A percentile compares a stretch with the other conserved stretches of the same genome.
Conservation (phyloP, 805 yeast genomes). For the Phaffomyces antillensis region DNA sequence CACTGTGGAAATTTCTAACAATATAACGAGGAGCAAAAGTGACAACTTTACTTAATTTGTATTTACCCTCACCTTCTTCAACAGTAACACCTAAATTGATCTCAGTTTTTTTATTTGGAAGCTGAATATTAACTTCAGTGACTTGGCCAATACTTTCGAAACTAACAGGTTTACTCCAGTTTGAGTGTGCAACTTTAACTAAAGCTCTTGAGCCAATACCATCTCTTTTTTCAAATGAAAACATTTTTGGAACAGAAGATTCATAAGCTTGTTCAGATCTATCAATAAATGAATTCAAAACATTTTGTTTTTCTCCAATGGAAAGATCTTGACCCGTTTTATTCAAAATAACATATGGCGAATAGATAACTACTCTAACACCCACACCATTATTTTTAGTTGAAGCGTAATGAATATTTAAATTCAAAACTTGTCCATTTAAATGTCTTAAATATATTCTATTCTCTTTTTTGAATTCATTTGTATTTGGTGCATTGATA, state of each 20-base stretch:
- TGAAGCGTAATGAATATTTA: constrained; percentile 57
- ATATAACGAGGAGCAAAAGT: constrained; percentile 80
- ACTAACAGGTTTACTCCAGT: constrained; percentile 66
- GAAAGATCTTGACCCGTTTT: constrained; percentile 63
- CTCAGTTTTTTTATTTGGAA: constrained; percentile 48
- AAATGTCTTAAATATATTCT: constrained; percentile 44
- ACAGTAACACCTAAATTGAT: constrained; percentile 69
- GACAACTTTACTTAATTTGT: constrained; percentile 67
- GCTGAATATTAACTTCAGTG: constrained; percentile 45
- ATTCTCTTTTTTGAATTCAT: constrained; percentile 51
- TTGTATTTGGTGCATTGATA: constrained; percentile 45
- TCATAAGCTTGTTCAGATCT: constrained; percentile 24
- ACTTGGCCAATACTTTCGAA: constrained; percentile 88
- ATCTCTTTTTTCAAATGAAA: constrained; percentile 63
- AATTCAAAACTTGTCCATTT: constrained; percentile 60
- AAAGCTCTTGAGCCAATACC: constrained; percentile 61
- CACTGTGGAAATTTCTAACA: constrained; percentile 52
- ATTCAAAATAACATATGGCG: constrained; percentile 83
- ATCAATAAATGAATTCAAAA: constrained; percentile 38
- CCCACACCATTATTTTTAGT: constrained; percentile 49
- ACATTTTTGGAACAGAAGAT: constrained; percentile 59
- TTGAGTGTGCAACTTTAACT: constrained; percentile 59
- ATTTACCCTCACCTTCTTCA: constrained; percentile 81
- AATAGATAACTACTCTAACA: constrained; percentile 57
- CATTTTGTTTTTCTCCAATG: constrained; percentile 47